These are phyloP conservation scores for Gossypium gossypioides DNA, from an alignment of 441 rosid species.

Conservation along the genomic window DNA sequence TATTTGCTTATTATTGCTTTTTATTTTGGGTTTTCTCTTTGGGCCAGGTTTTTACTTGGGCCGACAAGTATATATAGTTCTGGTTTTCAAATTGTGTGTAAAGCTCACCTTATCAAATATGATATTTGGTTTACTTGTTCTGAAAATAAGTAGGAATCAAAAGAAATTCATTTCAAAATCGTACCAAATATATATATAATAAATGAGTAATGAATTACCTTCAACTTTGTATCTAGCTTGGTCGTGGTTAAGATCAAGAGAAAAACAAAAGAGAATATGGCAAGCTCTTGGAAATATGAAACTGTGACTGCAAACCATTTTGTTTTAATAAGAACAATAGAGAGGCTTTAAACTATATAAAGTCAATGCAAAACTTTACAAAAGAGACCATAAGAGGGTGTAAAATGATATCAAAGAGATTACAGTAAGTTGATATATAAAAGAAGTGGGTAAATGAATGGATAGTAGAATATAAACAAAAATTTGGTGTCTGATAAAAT, in stretches of 20 bases:
- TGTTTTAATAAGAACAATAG: neutral
- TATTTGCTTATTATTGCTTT: too few species aligned
- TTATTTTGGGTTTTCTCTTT: too few species aligned
- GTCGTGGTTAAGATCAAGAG: conserved; percentile 25
- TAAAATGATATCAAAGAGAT: neutral
- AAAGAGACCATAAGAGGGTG: too few species aligned
- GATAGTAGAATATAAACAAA: conserved; percentile 7
- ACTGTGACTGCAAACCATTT: conserved; percentile 9
- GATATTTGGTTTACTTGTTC: conserved; percentile 27
- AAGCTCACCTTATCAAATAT: conserved; percentile 22
- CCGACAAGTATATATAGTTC: neutral
- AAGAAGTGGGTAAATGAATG: conserved; percentile 19
- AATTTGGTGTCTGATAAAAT: conserved; percentile 16
- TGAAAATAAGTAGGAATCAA: neutral
- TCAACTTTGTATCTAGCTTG: conserved; percentile 29
- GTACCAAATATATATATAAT: neutral
- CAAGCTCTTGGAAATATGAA: neutral
- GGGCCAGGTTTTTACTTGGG: too few species aligned
- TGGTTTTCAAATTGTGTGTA: neutral
- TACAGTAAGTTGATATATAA: neutral
- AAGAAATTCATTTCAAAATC: neutral
- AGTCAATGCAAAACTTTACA: neutral
- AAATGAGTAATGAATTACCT: conserved; percentile 20
- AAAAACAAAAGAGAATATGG: conserved; percentile 18
- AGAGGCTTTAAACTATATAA: neutral